Percentiles rank a stretch among this genome's conserved stretches.
Evolutionary conservation across 164 flowering plant species (phyloP).

Genomic region (Magnolia officinalis): DNA sequence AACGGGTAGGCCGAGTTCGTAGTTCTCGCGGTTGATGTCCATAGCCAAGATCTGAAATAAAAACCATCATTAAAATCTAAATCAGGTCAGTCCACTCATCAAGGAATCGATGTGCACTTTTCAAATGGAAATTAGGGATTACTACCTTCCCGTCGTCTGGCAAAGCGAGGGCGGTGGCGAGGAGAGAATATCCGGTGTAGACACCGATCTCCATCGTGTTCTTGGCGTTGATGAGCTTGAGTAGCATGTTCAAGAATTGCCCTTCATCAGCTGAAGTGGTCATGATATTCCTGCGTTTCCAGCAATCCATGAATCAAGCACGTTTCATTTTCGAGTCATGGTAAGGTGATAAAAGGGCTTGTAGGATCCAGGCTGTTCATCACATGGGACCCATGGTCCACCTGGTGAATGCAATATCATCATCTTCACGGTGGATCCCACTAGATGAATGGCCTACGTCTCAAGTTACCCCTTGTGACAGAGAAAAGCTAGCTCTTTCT

Average conservation of each 20-base stretch:
- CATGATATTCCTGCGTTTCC: constrained; percentile 51
- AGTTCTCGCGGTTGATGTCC: constrained; percentile 90
- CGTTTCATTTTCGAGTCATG: too few relatives aligned
- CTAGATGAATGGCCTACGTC: too few relatives aligned
- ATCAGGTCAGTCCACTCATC: too few relatives aligned
- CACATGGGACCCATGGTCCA: background rate
- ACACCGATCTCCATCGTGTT: constrained; percentile 74
- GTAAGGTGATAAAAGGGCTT: too few relatives aligned
- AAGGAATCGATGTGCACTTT: background rate
- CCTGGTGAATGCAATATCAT: too few relatives aligned
- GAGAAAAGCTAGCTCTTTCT: background rate
- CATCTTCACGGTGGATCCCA: too few relatives aligned
- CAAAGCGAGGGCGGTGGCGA: constrained; percentile 64
- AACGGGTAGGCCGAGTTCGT: constrained; percentile 78
- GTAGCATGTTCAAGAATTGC: constrained; percentile 58
- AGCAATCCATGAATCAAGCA: background rate
- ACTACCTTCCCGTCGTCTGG: constrained; percentile 64
- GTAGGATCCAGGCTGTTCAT: background rate
- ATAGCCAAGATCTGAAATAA: constrained; percentile 72
- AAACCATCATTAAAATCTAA: too few relatives aligned
- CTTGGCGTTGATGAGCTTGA: constrained; percentile 64
- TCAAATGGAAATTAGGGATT: background rate
- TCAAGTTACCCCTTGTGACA: background rate
- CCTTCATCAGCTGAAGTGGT: constrained; percentile 75
- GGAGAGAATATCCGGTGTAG: constrained; percentile 66